Evolutionary conservation across 495 filamentous ascomycete genomes (phyloP).

Genomic region (Diplogelasinospora grovesii): DNA sequence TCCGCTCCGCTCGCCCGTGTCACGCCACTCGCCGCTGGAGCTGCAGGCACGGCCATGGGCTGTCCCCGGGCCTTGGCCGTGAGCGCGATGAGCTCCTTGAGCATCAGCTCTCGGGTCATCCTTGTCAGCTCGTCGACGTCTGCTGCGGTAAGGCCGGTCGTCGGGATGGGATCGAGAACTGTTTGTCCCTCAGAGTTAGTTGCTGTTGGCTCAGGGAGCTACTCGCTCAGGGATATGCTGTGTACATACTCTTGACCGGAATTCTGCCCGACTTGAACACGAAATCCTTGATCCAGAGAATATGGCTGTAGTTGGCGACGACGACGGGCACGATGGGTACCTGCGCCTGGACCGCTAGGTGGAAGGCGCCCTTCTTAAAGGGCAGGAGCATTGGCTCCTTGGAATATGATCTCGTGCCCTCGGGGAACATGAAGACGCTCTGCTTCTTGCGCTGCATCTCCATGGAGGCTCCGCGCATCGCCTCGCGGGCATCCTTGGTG

Average conservation of each 20-base stretch:
- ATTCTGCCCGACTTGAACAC: constrained; percentile 72
- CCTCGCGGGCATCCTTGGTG: constrained; percentile 68
- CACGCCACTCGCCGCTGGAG: constrained; percentile 10
- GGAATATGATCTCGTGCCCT: constrained; percentile 88
- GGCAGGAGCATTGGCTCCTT: constrained; percentile 71
- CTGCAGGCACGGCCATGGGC: not conserved
- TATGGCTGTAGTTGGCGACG: constrained; percentile 76
- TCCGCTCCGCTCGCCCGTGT: constrained; percentile 17
- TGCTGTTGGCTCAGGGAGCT: too few relatives aligned
- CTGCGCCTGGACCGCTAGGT: constrained; percentile 87
- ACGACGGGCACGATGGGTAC: constrained; percentile 90
- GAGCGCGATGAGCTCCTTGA: constrained; percentile 61
- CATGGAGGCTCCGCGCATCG: constrained; percentile 73
- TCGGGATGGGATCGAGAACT: constrained; percentile 83
- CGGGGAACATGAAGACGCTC: constrained; percentile 89
- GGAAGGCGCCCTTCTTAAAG: constrained; percentile 98
- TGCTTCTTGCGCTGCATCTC: constrained; percentile 72
- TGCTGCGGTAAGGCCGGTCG: constrained; percentile 63
- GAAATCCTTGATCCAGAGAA: constrained; percentile 62
- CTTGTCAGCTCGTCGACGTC: constrained; percentile 79
- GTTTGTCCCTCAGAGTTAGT: not conserved
- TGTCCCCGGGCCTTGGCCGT: constrained; percentile 37
- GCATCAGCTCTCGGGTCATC: constrained; percentile 69
- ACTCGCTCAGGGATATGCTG: not conserved
- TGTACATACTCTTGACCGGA: constrained; percentile 67